Base-by-base conservation (phyloP, 2,329 filamentous ascomycete genomes). In the Whalleya microplaca region DNA sequence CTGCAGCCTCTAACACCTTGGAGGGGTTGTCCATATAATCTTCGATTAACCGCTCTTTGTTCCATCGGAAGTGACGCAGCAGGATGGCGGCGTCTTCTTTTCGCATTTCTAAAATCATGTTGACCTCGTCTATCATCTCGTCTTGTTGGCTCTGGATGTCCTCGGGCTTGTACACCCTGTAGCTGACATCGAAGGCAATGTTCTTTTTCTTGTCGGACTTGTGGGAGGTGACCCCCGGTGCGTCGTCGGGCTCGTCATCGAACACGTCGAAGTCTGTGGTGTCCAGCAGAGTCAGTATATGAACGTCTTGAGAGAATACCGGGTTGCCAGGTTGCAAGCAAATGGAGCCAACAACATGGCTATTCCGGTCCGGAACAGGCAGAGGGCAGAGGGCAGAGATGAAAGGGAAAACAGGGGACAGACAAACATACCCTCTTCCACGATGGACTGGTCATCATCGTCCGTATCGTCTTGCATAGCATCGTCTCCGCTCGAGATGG, bases 31-130 rank as follows among this genome's bases (percentile, higher is more conserved):
- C 94, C 93, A 99, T 97, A 74, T 98, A 98, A 62, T 92, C 88
- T 69, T 99, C 95, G 55, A 98, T 93, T 64, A 99, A 74, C 41
- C 91, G 87, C 72, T 99, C 95, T 73, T 96, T 95, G 75, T 98
- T 98, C 95, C 95, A 99, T 69, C 92, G 85, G 66, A 91, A 91
- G 74, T 95, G 85, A 45, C 95, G 89, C 57, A 99, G 80, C 41
- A 99, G 80, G 51, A 99, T 97, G 21, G 93, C 94, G 0, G 91
- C 88, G 61, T 95, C 91, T 75, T 98, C 95, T 66, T 91, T 90
- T 16, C 90, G 87, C 71, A 97, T 87, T 57, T 93, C 91, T 37
- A 99, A 82, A 62, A 99, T 94, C 79, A 89, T 90, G 62, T 95
- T 92, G 58, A 98, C 92, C 71, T 98, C 93, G 65, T 89, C 83